Evolutionary conservation across 1,139 yeast genomes (phyloP).

Genomic region (Geotrichum histeridarum): DNA sequence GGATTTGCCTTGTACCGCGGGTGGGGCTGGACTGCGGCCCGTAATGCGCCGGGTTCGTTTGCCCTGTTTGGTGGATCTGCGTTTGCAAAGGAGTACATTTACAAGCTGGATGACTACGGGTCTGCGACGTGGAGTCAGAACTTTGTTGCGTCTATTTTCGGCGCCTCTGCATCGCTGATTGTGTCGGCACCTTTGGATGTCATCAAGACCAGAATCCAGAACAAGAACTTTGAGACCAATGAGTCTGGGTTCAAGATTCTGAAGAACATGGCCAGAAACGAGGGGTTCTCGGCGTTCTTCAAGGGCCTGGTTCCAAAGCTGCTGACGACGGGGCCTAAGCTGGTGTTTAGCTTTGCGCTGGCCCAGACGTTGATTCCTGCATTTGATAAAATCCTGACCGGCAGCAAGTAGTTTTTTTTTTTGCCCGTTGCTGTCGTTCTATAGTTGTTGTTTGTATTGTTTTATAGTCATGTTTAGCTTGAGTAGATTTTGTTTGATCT

Average conservation of each 20-base stretch:
- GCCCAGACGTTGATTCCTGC: slow-evolving; percentile 96
- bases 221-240: slow-evolving; percentile 90
- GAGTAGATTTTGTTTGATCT: no score
- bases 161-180: slow-evolving; percentile 94
- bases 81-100: slow-evolving; percentile 92
- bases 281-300: slow-evolving; percentile 77
- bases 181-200: slow-evolving; percentile 98
- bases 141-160: slow-evolving; percentile 88
- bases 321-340: slow-evolving; percentile 95
- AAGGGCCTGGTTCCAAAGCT: slow-evolving; percentile 95
- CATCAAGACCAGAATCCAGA: slow-evolving; percentile 96
- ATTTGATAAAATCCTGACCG: slow-evolving; percentile 57
- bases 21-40: slow-evolving; percentile 99
- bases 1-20: slow-evolving; percentile 93
- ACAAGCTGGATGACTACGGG: slow-evolving; percentile 79
- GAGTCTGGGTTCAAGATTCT: slow-evolving; percentile 89
- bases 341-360: slow-evolving; percentile 91
- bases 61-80: slow-evolving; percentile 98
- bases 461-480: neutral
- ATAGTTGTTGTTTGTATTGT: neutral
- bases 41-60: slow-evolving; percentile 98
- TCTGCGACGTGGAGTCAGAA: slow-evolving; percentile 93
- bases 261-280: slow-evolving; percentile 87
- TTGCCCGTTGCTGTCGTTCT: neutral
- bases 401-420: neutral